Conservation (phyloP, 345 rosid genomes). For the Lepidium sativum region DNA sequence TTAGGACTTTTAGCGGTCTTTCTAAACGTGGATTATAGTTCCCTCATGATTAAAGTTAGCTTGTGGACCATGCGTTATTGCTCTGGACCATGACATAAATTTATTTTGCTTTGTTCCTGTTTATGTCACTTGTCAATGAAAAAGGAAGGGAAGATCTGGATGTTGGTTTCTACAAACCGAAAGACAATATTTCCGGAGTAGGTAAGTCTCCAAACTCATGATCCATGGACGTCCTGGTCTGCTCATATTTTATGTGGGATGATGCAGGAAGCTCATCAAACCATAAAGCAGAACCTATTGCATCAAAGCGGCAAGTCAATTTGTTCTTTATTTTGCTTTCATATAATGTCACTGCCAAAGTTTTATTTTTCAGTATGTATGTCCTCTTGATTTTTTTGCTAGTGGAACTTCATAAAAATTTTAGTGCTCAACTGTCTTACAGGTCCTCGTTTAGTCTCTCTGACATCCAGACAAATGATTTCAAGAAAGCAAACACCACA, state of each 20-base stretch:
- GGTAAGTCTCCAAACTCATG: slow-evolving; percentile 29
- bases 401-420: not conserved
- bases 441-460: slow-evolving; percentile 25
- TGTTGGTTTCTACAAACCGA: slow-evolving; percentile 8
- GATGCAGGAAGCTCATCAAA: slow-evolving; percentile 37
- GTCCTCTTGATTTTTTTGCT: not conserved
- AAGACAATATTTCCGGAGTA: slow-evolving; percentile 22
- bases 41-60: not conserved
- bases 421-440: slow-evolving; percentile 15
- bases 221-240: slow-evolving; percentile 13
- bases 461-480: slow-evolving; percentile 16
- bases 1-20: not conserved
- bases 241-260: slow-evolving; percentile 15
- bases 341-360: not conserved
- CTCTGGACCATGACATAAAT: not conserved
- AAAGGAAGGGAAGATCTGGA: slow-evolving; percentile 11
- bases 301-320: slow-evolving; percentile 42
- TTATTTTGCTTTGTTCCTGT: not conserved
- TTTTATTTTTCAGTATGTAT: slow-evolving; percentile 9
- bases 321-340: not conserved
- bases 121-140: slow-evolving; percentile 12
- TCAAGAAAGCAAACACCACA: slow-evolving; percentile 20
- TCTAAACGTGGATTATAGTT: not conserved
- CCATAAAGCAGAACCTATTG: slow-evolving; percentile 28
- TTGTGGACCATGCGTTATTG: slow-evolving; percentile 5